A percentile compares a stretch with the other conserved stretches of the same genome.
These are phyloP conservation scores for Antarctomyces pellizariae DNA, from an alignment of 495 filamentous ascomycete species.

Conservation along the genomic window DNA sequence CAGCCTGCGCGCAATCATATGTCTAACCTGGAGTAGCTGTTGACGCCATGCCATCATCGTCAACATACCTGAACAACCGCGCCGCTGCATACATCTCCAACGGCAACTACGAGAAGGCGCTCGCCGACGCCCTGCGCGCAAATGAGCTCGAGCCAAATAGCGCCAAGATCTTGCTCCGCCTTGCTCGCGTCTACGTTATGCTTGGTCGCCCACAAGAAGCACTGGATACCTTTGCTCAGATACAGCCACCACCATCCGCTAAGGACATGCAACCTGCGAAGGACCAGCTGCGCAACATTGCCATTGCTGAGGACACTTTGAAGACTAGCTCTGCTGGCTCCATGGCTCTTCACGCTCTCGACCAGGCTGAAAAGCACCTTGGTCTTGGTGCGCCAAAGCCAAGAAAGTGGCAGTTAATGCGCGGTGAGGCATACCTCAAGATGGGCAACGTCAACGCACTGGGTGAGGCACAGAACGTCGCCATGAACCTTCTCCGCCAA, in stretches of 20 bases:
- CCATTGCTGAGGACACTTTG: conserved; percentile 56
- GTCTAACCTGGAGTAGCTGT: conserved; percentile 47
- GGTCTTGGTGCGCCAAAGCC: conserved; percentile 52
- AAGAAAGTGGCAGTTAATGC: conserved; percentile 79
- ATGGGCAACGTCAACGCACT: conserved; percentile 76
- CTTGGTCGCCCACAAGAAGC: conserved; percentile 73
- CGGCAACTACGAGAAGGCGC: conserved; percentile 46
- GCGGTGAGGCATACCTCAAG: conserved; percentile 83
- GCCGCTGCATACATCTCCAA: conserved; percentile 82
- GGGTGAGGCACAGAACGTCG: conserved; percentile 79
- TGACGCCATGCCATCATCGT: conserved; percentile 48
- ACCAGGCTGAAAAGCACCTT: conserved; percentile 62
- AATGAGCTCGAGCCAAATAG: conserved; percentile 63
- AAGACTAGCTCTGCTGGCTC: conserved; percentile 51
- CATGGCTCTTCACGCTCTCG: conserved; percentile 79
- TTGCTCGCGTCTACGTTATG: conserved; percentile 70
- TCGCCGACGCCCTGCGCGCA: conserved; percentile 65
- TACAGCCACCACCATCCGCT: conserved; percentile 51
- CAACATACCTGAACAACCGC: conserved; percentile 86
- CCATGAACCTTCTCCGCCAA: conserved; percentile 59
- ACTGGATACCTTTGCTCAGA: conserved; percentile 46
- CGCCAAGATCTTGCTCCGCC: conserved; percentile 63
- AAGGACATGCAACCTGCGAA: conserved; percentile 61
- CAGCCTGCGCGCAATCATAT: background rate
- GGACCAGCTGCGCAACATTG: conserved; percentile 64